phyloP scores from a whole-genome alignment of 352 stramenopile species.

The Discostella stelligera region DNA sequence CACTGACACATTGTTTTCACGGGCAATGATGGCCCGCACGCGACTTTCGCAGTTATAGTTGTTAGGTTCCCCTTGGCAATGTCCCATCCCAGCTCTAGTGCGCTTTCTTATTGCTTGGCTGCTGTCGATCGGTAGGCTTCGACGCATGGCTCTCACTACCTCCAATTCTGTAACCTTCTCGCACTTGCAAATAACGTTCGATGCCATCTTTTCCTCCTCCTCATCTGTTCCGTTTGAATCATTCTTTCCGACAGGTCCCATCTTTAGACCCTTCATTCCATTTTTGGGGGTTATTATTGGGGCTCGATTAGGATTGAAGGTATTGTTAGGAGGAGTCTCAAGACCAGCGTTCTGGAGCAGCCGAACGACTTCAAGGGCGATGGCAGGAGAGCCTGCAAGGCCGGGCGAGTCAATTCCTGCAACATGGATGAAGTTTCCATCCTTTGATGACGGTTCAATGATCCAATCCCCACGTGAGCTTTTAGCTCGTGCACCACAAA shows the following conservation, averaged over 20 bases:
- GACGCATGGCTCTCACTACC: slow-evolving; percentile 65
- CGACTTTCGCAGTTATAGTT: slow-evolving; percentile 78
- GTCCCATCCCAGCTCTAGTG: slow-evolving; percentile 71
- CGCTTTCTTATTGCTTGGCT: slow-evolving; percentile 74
- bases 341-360: slow-evolving; percentile 64
- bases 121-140: slow-evolving; percentile 73
- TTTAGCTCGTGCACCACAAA: slow-evolving; percentile 75
- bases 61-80: slow-evolving; percentile 67
- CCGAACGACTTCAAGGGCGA: slow-evolving; percentile 71
- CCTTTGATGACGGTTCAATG: slow-evolving; percentile 66
- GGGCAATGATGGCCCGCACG: slow-evolving; percentile 72
- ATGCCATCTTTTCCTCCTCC: slow-evolving; percentile 55
- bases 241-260: slow-evolving; percentile 68
- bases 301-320: slow-evolving; percentile 73
- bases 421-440: slow-evolving; percentile 76
- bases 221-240: slow-evolving; percentile 60
- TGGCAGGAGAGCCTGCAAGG: slow-evolving; percentile 73
- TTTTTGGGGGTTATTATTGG: slow-evolving; percentile 78
- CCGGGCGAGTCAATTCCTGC: slow-evolving; percentile 77
- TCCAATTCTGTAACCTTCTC: slow-evolving; percentile 80
- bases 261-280: slow-evolving; percentile 64
- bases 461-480: slow-evolving; percentile 76
- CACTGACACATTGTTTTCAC: slow-evolving; percentile 61
- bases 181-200: slow-evolving; percentile 80
- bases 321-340: slow-evolving; percentile 46